Conservation (phyloP, 371 early-diverging fungal species). For the Mortierella sp. region DNA sequence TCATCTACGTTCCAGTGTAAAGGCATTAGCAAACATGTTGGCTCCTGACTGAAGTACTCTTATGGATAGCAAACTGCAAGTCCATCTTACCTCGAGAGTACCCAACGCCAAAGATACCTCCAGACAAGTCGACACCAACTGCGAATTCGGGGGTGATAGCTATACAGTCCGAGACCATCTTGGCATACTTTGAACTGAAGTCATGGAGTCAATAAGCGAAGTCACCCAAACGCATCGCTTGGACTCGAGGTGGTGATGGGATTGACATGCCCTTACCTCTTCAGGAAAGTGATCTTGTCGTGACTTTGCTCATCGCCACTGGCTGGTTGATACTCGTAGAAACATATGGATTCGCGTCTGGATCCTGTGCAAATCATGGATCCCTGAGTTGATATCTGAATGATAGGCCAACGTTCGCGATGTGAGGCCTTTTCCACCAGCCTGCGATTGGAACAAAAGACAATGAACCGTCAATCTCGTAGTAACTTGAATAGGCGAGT, state of each 20-base stretch:
- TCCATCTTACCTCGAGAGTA: conserved; percentile 20
- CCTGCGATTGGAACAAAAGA: conserved; percentile 2
- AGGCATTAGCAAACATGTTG: no score
- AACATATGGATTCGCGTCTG: conserved; percentile 31
- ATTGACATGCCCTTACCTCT: conserved; percentile 25
- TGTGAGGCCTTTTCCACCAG: conserved; percentile 28
- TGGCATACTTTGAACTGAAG: conserved; percentile 16
- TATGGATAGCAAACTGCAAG: no score
- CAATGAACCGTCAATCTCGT: no score
- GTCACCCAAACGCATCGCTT: no score
- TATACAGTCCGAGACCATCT: conserved; percentile 42
- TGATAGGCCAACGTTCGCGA: conserved; percentile 49
- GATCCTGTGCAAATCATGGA: conserved; percentile 46
- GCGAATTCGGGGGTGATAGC: conserved; percentile 38
- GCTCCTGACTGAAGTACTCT: no score
- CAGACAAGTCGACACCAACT: conserved; percentile 34
- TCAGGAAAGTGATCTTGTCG: conserved; percentile 34
- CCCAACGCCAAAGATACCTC: conserved; percentile 41
- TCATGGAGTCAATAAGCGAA: background rate
- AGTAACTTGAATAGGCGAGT: no score
- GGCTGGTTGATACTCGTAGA: conserved; percentile 34
- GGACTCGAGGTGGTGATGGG: no score
- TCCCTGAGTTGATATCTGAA: conserved; percentile 36
- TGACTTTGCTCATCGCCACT: conserved; percentile 3
- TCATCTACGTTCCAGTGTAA: no score